Base-by-base conservation (phyloP, 306 rosid species). In the Prunus armeniaca region DNA sequence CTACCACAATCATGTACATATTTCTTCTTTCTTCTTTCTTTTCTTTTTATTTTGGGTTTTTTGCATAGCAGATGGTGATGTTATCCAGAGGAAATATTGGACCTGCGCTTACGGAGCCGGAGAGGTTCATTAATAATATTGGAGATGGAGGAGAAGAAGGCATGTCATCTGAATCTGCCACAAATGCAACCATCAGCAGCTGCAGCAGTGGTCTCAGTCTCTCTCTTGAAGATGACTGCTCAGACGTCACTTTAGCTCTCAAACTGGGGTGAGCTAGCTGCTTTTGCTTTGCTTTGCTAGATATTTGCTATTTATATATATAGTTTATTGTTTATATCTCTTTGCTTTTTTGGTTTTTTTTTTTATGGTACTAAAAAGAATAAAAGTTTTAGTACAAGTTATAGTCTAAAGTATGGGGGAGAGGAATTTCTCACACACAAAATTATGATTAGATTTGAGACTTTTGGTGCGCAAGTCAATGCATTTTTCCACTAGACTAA, bases 41-140 rank as follows among this genome's bases (percentile, higher is more conserved):
- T 17, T 52, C 10, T 1, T 18, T 24, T 0, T 25, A 9, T 12
- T 13, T 60, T 25, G 34, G 6, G 10, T 12, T 55, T 34, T 56
- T 25, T 34, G 20, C 28, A 18, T 49, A 27, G 69, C 81, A 81
- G 85, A 51, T 81, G 72, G 13, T 76, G 60, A 74, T 62, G 85
- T 18, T 61, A 49, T 75, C 43, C 19, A 27, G 32, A 25, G 65
- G 34, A 60, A 6, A 60, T 25, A 56, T 56, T 22, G 62, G 28
- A 56, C 62, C 28, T 20, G 28, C 5, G 62, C 27, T 7, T 38
- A 7, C 3, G 62, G 62, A n/a, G 25, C 12, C 3, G 62, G 28
- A 20, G 11, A 20, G 20, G 14, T 22, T 11, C 7, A 13, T 24
- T 4, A 24, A 60, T 25, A 12, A 11, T 60, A 6, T 38, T 38